A percentile compares a stretch with the other conserved stretches of the same genome.
Conservation (phyloP, 352 stramenopile species). For the Pythium graminicola region DNA sequence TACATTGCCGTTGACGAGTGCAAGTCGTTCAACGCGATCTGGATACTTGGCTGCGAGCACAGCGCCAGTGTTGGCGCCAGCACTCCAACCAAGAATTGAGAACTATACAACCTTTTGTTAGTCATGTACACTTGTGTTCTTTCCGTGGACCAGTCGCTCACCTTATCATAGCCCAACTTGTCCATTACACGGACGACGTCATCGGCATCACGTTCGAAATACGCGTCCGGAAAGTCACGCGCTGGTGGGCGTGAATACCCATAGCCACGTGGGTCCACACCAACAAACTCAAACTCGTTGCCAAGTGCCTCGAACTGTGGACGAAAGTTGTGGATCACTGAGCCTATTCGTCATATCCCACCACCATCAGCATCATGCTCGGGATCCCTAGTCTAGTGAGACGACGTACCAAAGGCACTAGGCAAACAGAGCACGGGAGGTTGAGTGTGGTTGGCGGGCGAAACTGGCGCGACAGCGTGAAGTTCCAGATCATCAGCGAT, state of each 20-base stretch:
- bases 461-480: constrained; percentile 34
- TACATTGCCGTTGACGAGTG: constrained; percentile 79
- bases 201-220: constrained; percentile 65
- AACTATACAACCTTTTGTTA: too few relatives aligned
- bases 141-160: constrained; percentile 15
- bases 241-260: constrained; percentile 37
- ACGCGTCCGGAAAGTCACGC: constrained; percentile 41
- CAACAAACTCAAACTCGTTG: constrained; percentile 50
- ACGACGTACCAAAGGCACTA: constrained; percentile 43
- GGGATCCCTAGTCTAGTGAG: neutral
- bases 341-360: constrained; percentile 20
- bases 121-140: too few relatives aligned
- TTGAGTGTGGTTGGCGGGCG: constrained; percentile 1
- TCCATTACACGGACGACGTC: constrained; percentile 62
- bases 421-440: constrained; percentile 59
- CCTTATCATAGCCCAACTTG: constrained; percentile 48
- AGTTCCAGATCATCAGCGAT: constrained; percentile 35
- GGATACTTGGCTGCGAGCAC: constrained; percentile 64
- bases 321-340: constrained; percentile 52
- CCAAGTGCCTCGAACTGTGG: constrained; percentile 47
- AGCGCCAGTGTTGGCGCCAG: constrained; percentile 65
- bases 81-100: constrained; percentile 68
- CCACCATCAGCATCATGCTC: neutral
- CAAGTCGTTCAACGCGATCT: constrained; percentile 57
- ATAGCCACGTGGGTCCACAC: constrained; percentile 60